Percentiles rank a stretch among this genome's conserved stretches.
These are phyloP conservation scores for Bidens hawaiensis DNA, from an alignment of 140 eudicot genomes.

Conservation along the genomic window DNA sequence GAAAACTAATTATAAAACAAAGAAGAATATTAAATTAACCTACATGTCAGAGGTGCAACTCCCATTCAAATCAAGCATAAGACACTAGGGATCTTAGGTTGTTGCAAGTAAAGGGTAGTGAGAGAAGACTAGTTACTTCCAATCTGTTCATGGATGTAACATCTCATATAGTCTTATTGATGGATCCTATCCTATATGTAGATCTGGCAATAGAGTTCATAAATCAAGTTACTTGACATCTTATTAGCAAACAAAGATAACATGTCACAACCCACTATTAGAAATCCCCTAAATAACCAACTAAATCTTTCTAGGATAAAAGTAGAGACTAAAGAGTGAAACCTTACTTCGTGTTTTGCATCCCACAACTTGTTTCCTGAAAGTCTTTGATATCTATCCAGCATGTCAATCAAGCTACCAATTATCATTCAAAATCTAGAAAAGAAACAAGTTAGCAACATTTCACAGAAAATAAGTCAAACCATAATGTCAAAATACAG, in stretches of 20 bases:
- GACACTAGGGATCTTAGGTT: constrained; percentile 12
- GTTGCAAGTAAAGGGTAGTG: constrained; percentile 52
- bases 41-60: constrained; percentile 11
- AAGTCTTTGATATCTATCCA: constrained; percentile 69
- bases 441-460: background rate
- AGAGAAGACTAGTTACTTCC: constrained; percentile 39
- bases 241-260: constrained; percentile 42
- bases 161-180: constrained; percentile 29
- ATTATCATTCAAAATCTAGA: too few relatives aligned
- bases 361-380: constrained; percentile 91
- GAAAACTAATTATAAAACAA: background rate
- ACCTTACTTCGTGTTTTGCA: constrained; percentile 89
- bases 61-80: constrained; percentile 6
- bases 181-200: constrained; percentile 44
- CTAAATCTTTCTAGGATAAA: constrained; percentile 17
- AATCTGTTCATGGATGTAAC: constrained; percentile 66
- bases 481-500: too few relatives aligned
- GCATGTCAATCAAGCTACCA: constrained; percentile 53
- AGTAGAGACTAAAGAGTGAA: constrained; percentile 24
- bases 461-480: background rate
- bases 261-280: constrained; percentile 20
- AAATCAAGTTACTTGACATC: constrained; percentile 39
- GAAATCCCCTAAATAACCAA: constrained; percentile 20
- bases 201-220: constrained; percentile 59
- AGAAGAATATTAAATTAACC: background rate